Conservation (phyloP, 2,329 filamentous ascomycete species). For the Microdochium nivale region DNA sequence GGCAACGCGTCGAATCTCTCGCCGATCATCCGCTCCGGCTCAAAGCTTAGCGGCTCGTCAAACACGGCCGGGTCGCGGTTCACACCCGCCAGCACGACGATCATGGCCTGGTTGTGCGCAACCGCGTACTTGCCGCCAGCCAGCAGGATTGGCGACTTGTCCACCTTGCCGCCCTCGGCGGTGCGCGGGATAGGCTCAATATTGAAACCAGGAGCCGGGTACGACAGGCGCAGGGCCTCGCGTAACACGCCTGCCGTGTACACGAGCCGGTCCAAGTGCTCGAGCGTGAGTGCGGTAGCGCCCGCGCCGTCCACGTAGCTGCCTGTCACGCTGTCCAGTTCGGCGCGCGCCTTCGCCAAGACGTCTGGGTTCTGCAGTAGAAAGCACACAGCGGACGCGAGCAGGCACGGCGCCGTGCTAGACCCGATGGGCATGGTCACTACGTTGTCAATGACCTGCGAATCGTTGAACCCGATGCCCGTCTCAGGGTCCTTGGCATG, state of each 20-base stretch:
- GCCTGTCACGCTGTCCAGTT: conserved; percentile 37
- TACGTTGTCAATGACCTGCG: conserved; percentile 59
- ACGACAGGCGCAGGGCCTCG: conserved; percentile 45
- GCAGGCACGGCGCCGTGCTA: conserved; percentile 37
- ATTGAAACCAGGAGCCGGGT: conserved; percentile 46
- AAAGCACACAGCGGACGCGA: conserved; percentile 38
- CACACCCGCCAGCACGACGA: conserved; percentile 39
- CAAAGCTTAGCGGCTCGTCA: conserved; percentile 34
- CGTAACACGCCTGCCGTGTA: conserved; percentile 46
- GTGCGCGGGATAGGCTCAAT: conserved; percentile 34
- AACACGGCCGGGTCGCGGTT: conserved; percentile 41
- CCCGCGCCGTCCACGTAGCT: conserved; percentile 22
- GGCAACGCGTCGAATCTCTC: conserved; percentile 33
- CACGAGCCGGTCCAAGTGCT: conserved; percentile 39
- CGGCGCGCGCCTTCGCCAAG: conserved; percentile 38
- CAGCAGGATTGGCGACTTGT: conserved; percentile 35
- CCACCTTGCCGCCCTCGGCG: conserved; percentile 15
- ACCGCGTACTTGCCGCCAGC: conserved; percentile 39
- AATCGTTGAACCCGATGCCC: conserved; percentile 45
- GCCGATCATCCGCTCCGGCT: conserved; percentile 40
- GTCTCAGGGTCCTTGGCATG: conserved; percentile 53
- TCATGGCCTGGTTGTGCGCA: conserved; percentile 38
- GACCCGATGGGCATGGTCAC: conserved; percentile 57
- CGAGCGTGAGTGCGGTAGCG: conserved; percentile 29
- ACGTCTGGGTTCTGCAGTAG: conserved; percentile 40